Evolutionary conservation across 2,329 filamentous ascomycete genomes (phyloP).

Genomic region (Penicillium hesseltinei): DNA sequence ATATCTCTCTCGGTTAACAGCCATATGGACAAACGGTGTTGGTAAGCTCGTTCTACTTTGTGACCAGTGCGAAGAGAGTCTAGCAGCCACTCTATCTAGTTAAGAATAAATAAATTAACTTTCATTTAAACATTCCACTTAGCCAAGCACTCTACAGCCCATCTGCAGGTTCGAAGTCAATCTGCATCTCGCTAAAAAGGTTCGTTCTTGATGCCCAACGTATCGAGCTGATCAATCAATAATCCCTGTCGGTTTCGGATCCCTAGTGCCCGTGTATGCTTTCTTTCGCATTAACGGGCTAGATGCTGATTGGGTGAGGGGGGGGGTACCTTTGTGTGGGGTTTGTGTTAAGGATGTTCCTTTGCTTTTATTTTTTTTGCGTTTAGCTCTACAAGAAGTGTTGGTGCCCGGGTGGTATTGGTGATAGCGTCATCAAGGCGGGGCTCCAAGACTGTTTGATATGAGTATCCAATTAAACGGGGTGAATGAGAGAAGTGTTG

Average conservation of each 20-base stretch:
- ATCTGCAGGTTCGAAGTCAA: background rate
- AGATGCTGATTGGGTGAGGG: background rate
- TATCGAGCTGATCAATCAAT: background rate
- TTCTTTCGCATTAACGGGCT: background rate
- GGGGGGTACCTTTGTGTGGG: too few species aligned
- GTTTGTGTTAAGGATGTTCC: background rate
- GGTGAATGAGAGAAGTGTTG: background rate
- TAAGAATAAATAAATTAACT: background rate
- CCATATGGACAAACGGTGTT: background rate
- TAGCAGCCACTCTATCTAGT: background rate
- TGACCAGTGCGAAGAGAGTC: background rate
- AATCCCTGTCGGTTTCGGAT: background rate
- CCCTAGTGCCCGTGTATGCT: background rate
- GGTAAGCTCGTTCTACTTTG: background rate
- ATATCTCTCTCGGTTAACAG: background rate
- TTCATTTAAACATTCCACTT: background rate
- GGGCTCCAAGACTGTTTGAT: background rate
- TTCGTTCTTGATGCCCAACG: slow-evolving; percentile 2
- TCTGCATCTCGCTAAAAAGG: background rate
- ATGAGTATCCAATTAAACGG: background rate
- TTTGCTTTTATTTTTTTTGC: background rate
- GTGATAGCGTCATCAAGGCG: background rate
- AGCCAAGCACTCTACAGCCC: background rate
- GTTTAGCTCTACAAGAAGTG: background rate
- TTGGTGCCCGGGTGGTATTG: background rate